A percentile compares a stretch with the other conserved stretches of the same genome.
phyloP scores from a whole-genome alignment of 805 yeast species.

The Cyberlindnera bimundalis region DNA sequence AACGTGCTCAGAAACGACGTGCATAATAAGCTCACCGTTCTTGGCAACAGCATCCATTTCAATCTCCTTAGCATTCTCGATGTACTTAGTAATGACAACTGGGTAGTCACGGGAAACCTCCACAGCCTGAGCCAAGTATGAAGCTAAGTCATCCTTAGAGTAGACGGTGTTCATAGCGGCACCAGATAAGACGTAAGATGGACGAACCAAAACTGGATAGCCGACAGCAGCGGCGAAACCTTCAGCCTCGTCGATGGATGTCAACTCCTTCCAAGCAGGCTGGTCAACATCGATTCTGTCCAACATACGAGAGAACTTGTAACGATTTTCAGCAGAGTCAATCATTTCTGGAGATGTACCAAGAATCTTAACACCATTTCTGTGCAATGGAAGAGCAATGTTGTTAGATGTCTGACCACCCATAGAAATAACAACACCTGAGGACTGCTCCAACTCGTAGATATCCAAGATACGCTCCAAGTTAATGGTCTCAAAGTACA shows the following conservation, averaged over 20 bases:
- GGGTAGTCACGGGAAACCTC: slow-evolving; percentile 95
- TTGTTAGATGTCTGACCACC: slow-evolving; percentile 99
- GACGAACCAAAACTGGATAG: slow-evolving; percentile 95
- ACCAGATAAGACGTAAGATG: slow-evolving; percentile 95
- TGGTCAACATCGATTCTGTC: slow-evolving; percentile 93
- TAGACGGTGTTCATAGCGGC: slow-evolving; percentile 97
- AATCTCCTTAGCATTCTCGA: slow-evolving; percentile 93
- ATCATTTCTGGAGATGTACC: slow-evolving; percentile 95
- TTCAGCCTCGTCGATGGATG: slow-evolving; percentile 82
- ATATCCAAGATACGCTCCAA: slow-evolving; percentile 58
- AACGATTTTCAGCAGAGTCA: slow-evolving; percentile 97
- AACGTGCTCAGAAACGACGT: slow-evolving; percentile 95
- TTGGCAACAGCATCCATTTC: slow-evolving; percentile 96
- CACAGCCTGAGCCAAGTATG: slow-evolving; percentile 82
- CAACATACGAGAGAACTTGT: slow-evolving; percentile 90
- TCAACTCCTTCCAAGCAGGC: slow-evolving; percentile 96
- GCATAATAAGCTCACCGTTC: slow-evolving; percentile 84
- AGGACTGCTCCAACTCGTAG: slow-evolving; percentile 85
- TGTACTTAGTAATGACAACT: slow-evolving; percentile 93
- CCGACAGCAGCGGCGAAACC: slow-evolving; percentile 80
- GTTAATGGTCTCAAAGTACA: slow-evolving; percentile 88
- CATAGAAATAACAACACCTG: slow-evolving; percentile 91
- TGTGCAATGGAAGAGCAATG: slow-evolving; percentile 82
- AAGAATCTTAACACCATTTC: slow-evolving; percentile 78
- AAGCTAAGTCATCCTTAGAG: slow-evolving; percentile 72